phyloP scores from a whole-genome alignment of 169 alveolate species.

The Plasmodium knowlesi region DNA sequence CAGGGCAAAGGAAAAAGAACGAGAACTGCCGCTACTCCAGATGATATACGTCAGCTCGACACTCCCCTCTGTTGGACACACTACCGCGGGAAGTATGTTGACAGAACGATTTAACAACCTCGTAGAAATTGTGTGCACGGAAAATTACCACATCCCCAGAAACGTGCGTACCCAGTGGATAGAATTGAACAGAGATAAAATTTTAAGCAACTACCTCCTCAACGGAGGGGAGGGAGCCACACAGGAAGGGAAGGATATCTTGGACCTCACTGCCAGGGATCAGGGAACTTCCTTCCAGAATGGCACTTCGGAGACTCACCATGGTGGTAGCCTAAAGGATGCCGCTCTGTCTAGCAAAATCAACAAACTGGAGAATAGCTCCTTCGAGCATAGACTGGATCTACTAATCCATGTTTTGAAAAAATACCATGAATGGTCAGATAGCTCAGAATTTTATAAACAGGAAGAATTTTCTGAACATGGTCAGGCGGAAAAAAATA shows the following conservation, averaged over 20 bases:
- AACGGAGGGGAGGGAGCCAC: background rate
- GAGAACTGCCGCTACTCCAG: conserved; percentile 78
- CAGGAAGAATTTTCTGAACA: conserved; percentile 4
- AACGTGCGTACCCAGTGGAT: conserved; percentile 66
- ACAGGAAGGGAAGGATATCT: background rate
- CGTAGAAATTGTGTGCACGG: conserved; percentile 44
- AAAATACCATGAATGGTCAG: conserved; percentile 29
- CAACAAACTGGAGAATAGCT: conserved; percentile 37
- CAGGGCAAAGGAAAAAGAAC: conserved; percentile 1
- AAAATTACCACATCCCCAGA: conserved; percentile 42
- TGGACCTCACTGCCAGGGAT: background rate
- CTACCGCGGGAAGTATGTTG: conserved; percentile 83
- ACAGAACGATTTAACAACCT: conserved; percentile 77
- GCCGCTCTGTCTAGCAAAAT: conserved; percentile 38
- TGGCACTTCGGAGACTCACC: background rate
- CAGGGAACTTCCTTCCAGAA: background rate
- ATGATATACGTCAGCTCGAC: conserved; percentile 81
- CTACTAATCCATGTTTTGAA: conserved; percentile 43
- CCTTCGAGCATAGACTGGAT: conserved; percentile 63
- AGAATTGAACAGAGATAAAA: conserved; percentile 58
- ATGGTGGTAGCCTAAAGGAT: conserved; percentile 11
- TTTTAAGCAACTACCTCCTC: conserved; percentile 19
- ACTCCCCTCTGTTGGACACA: conserved; percentile 80
- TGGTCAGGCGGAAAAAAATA: background rate
- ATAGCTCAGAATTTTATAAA: background rate